phyloP scores from a whole-genome alignment of 108 stramenopile genomes.

The Cyclotella kingstonii region DNA sequence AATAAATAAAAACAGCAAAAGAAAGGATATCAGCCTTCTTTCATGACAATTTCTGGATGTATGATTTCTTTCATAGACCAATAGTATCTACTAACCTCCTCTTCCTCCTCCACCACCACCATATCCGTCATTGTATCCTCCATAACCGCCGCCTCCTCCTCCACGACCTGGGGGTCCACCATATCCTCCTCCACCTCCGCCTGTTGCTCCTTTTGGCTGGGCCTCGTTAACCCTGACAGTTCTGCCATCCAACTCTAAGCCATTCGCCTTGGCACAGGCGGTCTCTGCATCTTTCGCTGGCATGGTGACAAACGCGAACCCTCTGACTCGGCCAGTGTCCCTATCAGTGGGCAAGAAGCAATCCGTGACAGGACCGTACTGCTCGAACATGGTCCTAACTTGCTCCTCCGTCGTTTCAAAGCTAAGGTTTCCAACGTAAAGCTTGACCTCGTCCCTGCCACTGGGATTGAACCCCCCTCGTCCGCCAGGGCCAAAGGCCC shows the following conservation, averaged over 20 bases:
- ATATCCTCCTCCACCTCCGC: conserved; percentile 19
- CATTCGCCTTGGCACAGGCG: conserved; percentile 43
- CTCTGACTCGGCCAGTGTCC: conserved; percentile 46
- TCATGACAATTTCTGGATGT: too few relatives aligned
- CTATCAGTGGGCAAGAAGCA: conserved; percentile 57
- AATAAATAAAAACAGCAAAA: neutral
- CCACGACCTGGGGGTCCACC: conserved; percentile 11
- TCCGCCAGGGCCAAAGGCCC: conserved; percentile 43
- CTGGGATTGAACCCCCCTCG: conserved; percentile 68
- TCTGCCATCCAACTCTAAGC: conserved; percentile 56
- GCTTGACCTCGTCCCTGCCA: conserved; percentile 69
- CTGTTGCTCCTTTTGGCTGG: conserved; percentile 70
- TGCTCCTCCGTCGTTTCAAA: conserved; percentile 55
- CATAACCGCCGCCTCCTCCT: conserved; percentile 43
- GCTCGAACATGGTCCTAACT: conserved; percentile 52
- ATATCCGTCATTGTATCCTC: conserved; percentile 23
- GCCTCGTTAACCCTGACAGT: conserved; percentile 69
- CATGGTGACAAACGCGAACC: conserved; percentile 79
- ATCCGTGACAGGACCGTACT: conserved; percentile 49
- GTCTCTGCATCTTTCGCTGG: conserved; percentile 50
- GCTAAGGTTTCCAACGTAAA: conserved; percentile 70
- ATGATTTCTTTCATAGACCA: too few relatives aligned
- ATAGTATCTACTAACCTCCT: conserved; percentile 1
- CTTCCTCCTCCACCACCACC: conserved; percentile 18
- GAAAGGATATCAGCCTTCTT: too few relatives aligned